phyloP scores from a whole-genome alignment of 352 stramenopile species.

The Phytophthora foliorum region DNA sequence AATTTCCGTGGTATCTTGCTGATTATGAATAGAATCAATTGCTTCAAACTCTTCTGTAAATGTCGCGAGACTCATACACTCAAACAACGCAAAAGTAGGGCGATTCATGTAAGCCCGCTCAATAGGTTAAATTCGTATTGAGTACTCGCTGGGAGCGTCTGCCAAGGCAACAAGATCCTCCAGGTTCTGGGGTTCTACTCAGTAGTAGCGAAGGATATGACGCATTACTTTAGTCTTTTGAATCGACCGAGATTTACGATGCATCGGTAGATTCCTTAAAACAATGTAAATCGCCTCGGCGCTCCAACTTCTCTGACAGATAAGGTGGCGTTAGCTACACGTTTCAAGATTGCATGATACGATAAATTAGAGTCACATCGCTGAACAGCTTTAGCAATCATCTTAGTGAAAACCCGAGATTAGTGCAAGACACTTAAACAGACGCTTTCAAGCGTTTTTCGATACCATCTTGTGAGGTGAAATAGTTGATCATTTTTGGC shows the following conservation, averaged over 20 bases:
- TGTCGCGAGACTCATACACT: slow-evolving; percentile 8
- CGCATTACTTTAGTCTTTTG: neutral
- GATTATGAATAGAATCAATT: neutral
- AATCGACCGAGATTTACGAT: neutral
- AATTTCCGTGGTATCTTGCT: neutral
- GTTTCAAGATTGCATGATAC: no score
- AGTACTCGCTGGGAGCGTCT: slow-evolving; percentile 15
- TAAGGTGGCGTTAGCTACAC: no score
- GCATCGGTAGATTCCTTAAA: neutral
- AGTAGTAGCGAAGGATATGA: neutral
- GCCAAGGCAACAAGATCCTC: neutral
- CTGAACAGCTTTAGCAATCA: no score
- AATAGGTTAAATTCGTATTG: slow-evolving; percentile 20
- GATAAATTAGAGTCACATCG: no score
- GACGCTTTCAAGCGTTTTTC: no score
- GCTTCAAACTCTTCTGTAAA: slow-evolving; percentile 5
- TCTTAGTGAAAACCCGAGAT: no score
- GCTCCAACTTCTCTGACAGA: no score
- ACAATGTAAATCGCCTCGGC: slow-evolving; percentile 1
- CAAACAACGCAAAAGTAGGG: neutral
- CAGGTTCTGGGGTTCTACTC: neutral
- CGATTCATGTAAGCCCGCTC: slow-evolving; percentile 2
- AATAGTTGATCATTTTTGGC: no score
- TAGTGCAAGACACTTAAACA: no score
- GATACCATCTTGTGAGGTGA: no score